A percentile compares a stretch with the other conserved stretches of the same genome.
These are phyloP conservation scores for Salix arbutifolia DNA, from an alignment of 345 rosid genomes.

Conservation along the genomic window DNA sequence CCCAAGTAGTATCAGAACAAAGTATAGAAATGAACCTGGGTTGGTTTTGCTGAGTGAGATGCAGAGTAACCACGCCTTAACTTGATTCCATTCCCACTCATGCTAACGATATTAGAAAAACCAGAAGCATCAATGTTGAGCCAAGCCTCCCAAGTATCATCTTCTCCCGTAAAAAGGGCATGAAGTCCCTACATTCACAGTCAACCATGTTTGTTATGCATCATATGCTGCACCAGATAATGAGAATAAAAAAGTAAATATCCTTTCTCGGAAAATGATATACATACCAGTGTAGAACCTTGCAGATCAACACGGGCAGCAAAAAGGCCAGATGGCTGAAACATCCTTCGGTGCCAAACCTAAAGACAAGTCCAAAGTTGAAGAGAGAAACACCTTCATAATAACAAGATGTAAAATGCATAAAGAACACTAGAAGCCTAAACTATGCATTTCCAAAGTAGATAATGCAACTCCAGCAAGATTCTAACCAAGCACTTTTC, in stretches of 20 bases:
- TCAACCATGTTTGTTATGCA: constrained; percentile 8
- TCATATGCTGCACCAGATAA: constrained; percentile 7
- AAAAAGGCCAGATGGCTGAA: constrained; percentile 89
- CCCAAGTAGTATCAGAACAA: background rate
- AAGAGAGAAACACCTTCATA: background rate
- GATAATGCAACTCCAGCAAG: background rate
- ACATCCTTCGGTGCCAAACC: constrained; percentile 97
- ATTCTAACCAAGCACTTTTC: background rate
- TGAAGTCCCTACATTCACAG: constrained; percentile 69
- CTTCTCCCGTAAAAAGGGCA: constrained; percentile 91
- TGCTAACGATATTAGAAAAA: constrained; percentile 56
- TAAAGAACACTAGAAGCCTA: background rate
- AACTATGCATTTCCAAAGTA: constrained; percentile 1
- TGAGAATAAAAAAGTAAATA: background rate
- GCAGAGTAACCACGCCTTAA: constrained; percentile 88
- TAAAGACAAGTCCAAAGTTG: constrained; percentile 27
- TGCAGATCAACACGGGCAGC: constrained; percentile 95
- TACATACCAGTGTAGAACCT: constrained; percentile 69
- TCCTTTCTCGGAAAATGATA: constrained; percentile 11
- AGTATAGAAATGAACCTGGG: constrained; percentile 54
- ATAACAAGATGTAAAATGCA: background rate
- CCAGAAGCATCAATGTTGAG: constrained; percentile 79
- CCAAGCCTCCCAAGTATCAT: constrained; percentile 96
- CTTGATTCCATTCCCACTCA: constrained; percentile 69
- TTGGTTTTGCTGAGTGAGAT: constrained; percentile 64